Conservation (phyloP, 73 alveolate species). For the Paramecium octaurelia region DNA sequence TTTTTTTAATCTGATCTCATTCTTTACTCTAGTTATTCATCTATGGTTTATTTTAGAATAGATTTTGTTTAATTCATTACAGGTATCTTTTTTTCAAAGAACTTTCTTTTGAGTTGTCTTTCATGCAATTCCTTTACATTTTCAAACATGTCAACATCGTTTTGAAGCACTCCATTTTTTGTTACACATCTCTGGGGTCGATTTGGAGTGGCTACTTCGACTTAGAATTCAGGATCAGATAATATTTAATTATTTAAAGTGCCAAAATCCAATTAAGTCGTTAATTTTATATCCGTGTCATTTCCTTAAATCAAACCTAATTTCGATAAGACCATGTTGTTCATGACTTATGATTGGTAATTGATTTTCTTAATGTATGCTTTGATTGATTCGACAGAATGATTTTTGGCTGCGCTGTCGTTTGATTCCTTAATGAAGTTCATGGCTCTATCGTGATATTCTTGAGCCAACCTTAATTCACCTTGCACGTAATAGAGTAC, state of each 20-base stretch:
- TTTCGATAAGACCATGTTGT: slow-evolving; percentile 6
- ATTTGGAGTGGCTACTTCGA: background rate
- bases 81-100: slow-evolving; percentile 27
- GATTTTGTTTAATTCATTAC: background rate
- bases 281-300: slow-evolving; percentile 4
- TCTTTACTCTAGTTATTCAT: background rate
- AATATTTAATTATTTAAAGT: background rate
- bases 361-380: background rate
- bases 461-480: background rate
- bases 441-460: slow-evolving; percentile 36
- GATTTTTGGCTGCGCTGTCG: background rate
- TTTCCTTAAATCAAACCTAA: background rate
- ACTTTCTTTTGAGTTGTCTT: background rate
- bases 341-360: background rate
- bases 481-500: background rate
- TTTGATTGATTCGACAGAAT: background rate
- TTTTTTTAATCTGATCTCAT: background rate
- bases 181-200: background rate
- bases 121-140: slow-evolving; percentile 8
- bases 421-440: slow-evolving; percentile 1
- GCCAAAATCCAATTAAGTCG: background rate
- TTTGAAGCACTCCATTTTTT: background rate
- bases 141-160: background rate
- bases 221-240: background rate
- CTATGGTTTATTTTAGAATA: background rate